phyloP scores from a whole-genome alignment of 306 rosid genomes.

The Malus fusca region DNA sequence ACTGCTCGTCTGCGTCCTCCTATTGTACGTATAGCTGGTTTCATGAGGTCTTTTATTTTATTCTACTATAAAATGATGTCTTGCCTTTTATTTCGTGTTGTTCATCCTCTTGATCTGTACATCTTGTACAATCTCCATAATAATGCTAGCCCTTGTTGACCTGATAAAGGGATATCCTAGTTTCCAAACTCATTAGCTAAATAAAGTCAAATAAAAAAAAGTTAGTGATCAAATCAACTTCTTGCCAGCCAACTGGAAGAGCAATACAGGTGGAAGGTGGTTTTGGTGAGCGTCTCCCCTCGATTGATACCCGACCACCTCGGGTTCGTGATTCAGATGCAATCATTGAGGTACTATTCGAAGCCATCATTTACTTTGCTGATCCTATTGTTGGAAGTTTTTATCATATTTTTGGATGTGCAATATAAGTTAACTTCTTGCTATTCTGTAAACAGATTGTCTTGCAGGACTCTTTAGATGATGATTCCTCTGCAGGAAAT shows the following conservation, averaged over 20 bases:
- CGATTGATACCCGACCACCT: constrained; percentile 92
- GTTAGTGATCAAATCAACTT: constrained; percentile 16
- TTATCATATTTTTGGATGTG: constrained; percentile 4
- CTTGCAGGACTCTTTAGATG: constrained; percentile 79
- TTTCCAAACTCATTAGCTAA: background rate
- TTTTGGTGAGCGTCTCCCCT: constrained; percentile 90
- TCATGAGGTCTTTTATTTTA: background rate
- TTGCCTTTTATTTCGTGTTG: background rate
- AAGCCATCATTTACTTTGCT: constrained; percentile 2
- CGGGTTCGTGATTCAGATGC: constrained; percentile 95
- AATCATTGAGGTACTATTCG: constrained; percentile 79
- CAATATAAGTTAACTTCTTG: constrained; percentile 15
- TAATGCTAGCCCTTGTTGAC: background rate
- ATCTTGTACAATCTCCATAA: background rate
- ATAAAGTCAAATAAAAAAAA: background rate
- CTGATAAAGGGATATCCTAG: background rate
- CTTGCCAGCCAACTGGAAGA: constrained; percentile 93
- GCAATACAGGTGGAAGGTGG: constrained; percentile 99
- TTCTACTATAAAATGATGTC: background rate
- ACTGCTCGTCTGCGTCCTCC: constrained; percentile 69
- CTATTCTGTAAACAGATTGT: constrained; percentile 64
- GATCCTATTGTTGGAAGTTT: background rate
- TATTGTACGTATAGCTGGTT: constrained; percentile 42
- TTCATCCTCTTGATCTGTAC: background rate
- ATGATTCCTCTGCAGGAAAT: constrained; percentile 63